Evolutionary conservation across 148 eudicot genomes (phyloP), one percentile per base, ranked within the genome.

Genomic region (Tetragonia tetragonoides): DNA sequence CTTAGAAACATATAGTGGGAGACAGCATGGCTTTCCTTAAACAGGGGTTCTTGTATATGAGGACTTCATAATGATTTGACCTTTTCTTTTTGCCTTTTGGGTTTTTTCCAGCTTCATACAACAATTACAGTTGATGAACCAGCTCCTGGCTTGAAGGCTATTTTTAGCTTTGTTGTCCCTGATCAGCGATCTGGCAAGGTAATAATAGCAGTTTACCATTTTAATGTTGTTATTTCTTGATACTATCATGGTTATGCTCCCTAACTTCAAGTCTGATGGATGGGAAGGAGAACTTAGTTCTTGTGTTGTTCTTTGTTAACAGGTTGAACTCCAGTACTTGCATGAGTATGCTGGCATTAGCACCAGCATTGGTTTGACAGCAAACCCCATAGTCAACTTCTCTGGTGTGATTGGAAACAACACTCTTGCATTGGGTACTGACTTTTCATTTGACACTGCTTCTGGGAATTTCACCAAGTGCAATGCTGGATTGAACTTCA

Each of bases 181-280:
- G 93, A 95, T 81, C 96, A 95, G 81, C 91, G 83, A 83, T 92
- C 99, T 73, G 99, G 94, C 85, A 95, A 93, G 97, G 99, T 91
- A 83, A 73, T 7, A 39, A 8, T 2, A 18, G 28, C 24, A 42
- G 14, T 0, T 20, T 59, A 10, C 41, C 18, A 63, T 24, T 23
- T 23, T 12, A 28, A 39, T 47, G 10, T 62, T 63, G 3, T 18
- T 39, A 23, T 40, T 40, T 21, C 56, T 7, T 21, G 15, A 23
- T 12, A 21, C 3, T 39, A 28, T 44, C 59, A 49, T 66, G 70
- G 28, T 68, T 59, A 0, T n/a, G 16, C 18, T 21, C 47, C 51
- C 5, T 15, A 51, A 11, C 23, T 69, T 72, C 20, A 20, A 21
- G 67, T 40, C 5, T 72, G 60, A 68, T 66, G 21, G 3, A 34